Evolutionary conservation across 176 grass and related monocot genomes (phyloP).

Genomic region (Pharus latifolius): DNA sequence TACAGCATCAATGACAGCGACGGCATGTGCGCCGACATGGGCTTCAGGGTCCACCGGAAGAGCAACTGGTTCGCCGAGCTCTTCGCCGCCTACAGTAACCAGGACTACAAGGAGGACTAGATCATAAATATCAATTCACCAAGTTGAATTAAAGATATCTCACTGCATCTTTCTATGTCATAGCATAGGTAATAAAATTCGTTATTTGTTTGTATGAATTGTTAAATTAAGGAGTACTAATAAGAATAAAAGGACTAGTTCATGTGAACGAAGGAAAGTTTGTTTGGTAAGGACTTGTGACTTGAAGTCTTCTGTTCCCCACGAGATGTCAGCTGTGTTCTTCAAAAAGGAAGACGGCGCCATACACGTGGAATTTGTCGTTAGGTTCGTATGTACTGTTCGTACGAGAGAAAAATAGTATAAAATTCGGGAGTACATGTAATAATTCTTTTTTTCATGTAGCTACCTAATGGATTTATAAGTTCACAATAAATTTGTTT

Average conservation of each 20-base stretch:
- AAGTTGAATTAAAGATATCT: too few relatives aligned
- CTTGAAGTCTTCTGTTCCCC: not conserved
- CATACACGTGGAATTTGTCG: not conserved
- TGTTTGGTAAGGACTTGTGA: slow-evolving; percentile 20
- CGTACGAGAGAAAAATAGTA: not conserved
- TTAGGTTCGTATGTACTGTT: not conserved
- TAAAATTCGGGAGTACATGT: not conserved
- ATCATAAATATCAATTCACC: not conserved
- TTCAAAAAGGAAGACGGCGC: not conserved
- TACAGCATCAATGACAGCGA: slow-evolving; percentile 99
- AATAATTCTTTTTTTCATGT: slow-evolving; percentile 1
- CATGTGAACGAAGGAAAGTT: slow-evolving; percentile 33
- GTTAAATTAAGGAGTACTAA: not conserved
- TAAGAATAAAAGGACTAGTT: slow-evolving; percentile 18
- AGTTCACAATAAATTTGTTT: not conserved
- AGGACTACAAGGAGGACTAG: slow-evolving; percentile 73
- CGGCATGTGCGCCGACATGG: slow-evolving; percentile 83
- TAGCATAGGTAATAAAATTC: slow-evolving; percentile 12
- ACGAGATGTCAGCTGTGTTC: not conserved
- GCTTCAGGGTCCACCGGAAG: slow-evolving; percentile 56
- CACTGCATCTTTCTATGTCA: too few relatives aligned
- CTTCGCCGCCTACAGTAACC: slow-evolving; percentile 75
- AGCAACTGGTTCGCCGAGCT: slow-evolving; percentile 70
- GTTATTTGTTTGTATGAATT: slow-evolving; percentile 26
- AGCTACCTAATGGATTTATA: not conserved